phyloP scores from a whole-genome alignment of 2,329 filamentous ascomycete species.

The Calonectria honghensis region DNA sequence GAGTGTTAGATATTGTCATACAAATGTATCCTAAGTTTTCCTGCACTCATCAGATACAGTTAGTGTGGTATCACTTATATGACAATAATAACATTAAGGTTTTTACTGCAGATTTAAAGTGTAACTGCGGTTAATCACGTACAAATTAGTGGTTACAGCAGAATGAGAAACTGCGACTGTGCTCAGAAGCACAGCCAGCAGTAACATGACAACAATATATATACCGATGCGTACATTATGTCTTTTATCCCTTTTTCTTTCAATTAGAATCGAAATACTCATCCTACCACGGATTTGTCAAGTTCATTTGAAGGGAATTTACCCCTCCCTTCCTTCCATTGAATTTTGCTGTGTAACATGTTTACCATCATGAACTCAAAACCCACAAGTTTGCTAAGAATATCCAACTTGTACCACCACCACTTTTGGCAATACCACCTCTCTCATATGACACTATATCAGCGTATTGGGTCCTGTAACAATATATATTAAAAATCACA shows the following conservation, averaged over 20 bases:
- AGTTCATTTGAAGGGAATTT: not conserved
- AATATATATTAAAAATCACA: not conserved
- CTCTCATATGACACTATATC: not conserved
- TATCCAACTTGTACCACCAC: not conserved
- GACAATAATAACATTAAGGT: not conserved
- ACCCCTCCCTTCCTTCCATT: not conserved
- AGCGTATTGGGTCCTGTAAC: not conserved
- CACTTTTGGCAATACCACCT: not conserved
- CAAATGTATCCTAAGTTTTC: not conserved
- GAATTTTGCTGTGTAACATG: not conserved
- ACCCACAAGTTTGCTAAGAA: not conserved
- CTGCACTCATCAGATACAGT: constrained; percentile 4
- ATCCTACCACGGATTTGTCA: not conserved
- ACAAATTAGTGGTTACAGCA: not conserved
- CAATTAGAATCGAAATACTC: no score
- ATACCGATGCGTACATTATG: not conserved
- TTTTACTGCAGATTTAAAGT: not conserved
- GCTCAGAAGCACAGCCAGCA: not conserved
- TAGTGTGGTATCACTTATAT: constrained; percentile 7
- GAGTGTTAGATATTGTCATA: constrained; percentile 1
- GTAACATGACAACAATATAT: not conserved
- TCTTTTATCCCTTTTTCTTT: not conserved
- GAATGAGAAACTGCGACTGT: not conserved
- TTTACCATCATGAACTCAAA: not conserved
- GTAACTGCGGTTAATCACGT: not conserved